Evolutionary conservation across 2,329 filamentous ascomycete species (phyloP), one percentile per base, ranked within the genome.

Genomic region (Trichothecium roseum): DNA sequence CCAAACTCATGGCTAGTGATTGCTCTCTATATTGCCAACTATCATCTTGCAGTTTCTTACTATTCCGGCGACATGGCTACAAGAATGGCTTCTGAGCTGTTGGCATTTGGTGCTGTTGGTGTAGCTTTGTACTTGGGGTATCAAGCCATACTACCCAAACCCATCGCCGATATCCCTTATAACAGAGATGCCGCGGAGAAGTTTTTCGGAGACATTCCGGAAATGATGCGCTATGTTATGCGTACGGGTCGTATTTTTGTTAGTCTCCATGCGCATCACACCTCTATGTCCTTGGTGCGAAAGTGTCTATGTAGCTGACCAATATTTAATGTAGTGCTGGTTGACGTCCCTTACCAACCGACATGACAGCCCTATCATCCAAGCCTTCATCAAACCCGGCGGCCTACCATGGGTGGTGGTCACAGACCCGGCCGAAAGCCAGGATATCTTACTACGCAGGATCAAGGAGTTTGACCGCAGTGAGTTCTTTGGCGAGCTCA

Each of bases 371-470:
- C 62, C 64, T 1, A 56, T 70, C 37, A 45, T 62, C 6, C 68
- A 72, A 40, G 49, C 62, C 4, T 70, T 69, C 44, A 45, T 67
- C 37, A 50, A 53, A n/a, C 64, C 66, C 2, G 52, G 64, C 9
- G 43, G 45, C 1, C 50, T 49, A 15, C 68, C 66, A 1, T 57
- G 53, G 47, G 51, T 71, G 0, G 38, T 70, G 4, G 42, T 70
- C 4, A 51, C 54, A n/a, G 64, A 42, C 30, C 56, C 52, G 4
- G 47, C 50, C 3, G 63, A 66, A 44, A 47, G 49, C 15, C 59
- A 66, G 41, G 64, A 67, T 40, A 53, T 68, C 31, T 51, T 66
- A 15, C 47, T 60, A 3, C 57, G 63, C 2, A 55, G 62, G 10
- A 39, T 30, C 33, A 60, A 57, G 33, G 64, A 67, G 30, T 66